Evolutionary conservation across 441 rosid genomes (phyloP).

Genomic region (Macaranga tanarius): DNA sequence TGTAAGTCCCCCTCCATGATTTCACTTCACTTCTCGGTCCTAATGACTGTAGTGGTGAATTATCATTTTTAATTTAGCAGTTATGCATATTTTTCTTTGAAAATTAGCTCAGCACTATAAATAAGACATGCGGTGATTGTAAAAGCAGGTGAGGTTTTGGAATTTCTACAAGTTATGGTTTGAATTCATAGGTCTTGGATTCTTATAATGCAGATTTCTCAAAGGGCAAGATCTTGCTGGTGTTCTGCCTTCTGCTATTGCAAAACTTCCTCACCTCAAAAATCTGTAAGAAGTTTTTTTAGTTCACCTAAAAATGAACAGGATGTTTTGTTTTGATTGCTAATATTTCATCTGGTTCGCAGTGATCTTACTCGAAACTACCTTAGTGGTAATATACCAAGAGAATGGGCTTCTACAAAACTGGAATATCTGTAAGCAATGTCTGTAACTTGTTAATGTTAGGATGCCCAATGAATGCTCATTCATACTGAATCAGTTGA

Average conservation of each 20-base stretch:
- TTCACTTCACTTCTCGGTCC: no score
- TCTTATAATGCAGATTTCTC: constrained; percentile 25
- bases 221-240: constrained; percentile 41
- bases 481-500: not conserved
- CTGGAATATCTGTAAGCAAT: constrained; percentile 41
- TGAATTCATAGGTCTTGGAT: constrained; percentile 1
- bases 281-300: constrained; percentile 38
- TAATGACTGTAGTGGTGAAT: no score
- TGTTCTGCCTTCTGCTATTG: constrained; percentile 33
- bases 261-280: constrained; percentile 35
- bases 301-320: no score
- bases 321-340: no score
- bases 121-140: no score
- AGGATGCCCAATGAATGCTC: no score
- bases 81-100: no score
- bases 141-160: no score
- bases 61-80: no score
- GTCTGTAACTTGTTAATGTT: no score
- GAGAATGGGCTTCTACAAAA: constrained; percentile 41
- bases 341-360: constrained; percentile 14
- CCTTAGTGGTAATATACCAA: constrained; percentile 40
- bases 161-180: no score
- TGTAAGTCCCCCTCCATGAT: constrained; percentile 18
- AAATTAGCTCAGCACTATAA: no score
- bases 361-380: constrained; percentile 39